Base-by-base conservation (phyloP, 257 asterid species). In the Cinchona pubescens region DNA sequence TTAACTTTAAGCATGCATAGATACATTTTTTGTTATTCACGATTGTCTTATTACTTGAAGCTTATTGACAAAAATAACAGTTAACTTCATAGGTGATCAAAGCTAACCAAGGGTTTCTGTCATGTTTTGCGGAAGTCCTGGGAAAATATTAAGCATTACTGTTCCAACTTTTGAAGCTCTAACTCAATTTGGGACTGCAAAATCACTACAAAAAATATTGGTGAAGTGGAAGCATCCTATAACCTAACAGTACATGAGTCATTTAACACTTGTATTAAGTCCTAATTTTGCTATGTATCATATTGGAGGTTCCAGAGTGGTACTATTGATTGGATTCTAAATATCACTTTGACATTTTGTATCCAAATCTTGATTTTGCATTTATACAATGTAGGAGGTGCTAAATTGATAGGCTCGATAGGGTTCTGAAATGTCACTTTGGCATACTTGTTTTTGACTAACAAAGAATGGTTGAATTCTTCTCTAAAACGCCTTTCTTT, bases 181-280 rank as follows among this genome's bases (percentile, higher is more conserved):
- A 69, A 92, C 97, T 69, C 98, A 94, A 79, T 89, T 82, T 51
- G 99, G 99, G 74, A 85, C 91, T 30, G 97, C 97, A 79, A 90
- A 73, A 90, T 95, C 82, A 87, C 96, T 67, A 92, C 98, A 8
- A 87, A 87, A 82, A 95, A 95, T 82, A 73, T 88, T 71, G 98
- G 99, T 38, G 92, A 90, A 79, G 85, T 95, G 55, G 99, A 95
- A 89, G 98, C 99, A n/a, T 95, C 99, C 65, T 95, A 95, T 81
- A 95, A 98, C 87, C 93, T 95, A 60, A 92, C 99, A 71, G 99
- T 95, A 86, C 71, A 45, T 30, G 15, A 53, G 64, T 51, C 19
- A 43, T 37, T 30, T 51, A 15, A 61, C 14, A 12, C 59, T 69
- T 51, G 15, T 42, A 43, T 35, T 9, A 2, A 34, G 29, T 58